A percentile compares a stretch with the other conserved stretches of the same genome.
Conservation (phyloP, 768 basidiomycete genomes). For the Dacryopinax spathularia region DNA sequence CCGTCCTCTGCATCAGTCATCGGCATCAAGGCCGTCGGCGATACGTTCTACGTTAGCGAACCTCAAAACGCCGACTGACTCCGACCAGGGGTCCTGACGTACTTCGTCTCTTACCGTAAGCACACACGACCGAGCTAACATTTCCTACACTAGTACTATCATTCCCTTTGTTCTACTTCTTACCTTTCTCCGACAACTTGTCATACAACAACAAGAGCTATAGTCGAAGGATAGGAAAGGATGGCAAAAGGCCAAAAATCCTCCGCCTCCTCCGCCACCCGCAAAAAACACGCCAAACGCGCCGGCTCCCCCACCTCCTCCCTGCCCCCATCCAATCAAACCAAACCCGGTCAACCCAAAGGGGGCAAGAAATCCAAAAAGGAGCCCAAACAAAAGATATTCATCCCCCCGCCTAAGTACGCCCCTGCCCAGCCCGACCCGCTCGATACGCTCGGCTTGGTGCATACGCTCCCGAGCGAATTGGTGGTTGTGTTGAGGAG, state of each 20-base stretch:
- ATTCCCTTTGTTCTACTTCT: neutral
- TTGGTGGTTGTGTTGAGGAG: slow-evolving; percentile 66
- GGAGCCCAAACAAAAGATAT: slow-evolving; percentile 62
- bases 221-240: neutral
- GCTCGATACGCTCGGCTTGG: slow-evolving; percentile 68
- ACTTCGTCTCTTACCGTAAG: neutral
- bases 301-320: slow-evolving; percentile 24
- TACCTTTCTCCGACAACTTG: neutral
- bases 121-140: neutral
- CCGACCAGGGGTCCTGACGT: neutral
- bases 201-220: neutral
- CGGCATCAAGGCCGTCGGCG: neutral
- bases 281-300: slow-evolving; percentile 85
- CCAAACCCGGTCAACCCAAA: slow-evolving; percentile 33
- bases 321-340: slow-evolving; percentile 18
- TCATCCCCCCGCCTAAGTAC: slow-evolving; percentile 70
- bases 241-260: slow-evolving; percentile 47
- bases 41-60: neutral
- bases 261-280: slow-evolving; percentile 70
- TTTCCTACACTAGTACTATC: neutral
- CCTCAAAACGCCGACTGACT: neutral
- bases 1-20: neutral
- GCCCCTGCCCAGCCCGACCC: slow-evolving; percentile 65
- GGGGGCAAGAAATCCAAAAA: slow-evolving; percentile 41
- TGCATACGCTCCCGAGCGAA: slow-evolving; percentile 58